Base-by-base conservation (phyloP, 1,139 yeast species). In the Kodamaea alishanica region DNA sequence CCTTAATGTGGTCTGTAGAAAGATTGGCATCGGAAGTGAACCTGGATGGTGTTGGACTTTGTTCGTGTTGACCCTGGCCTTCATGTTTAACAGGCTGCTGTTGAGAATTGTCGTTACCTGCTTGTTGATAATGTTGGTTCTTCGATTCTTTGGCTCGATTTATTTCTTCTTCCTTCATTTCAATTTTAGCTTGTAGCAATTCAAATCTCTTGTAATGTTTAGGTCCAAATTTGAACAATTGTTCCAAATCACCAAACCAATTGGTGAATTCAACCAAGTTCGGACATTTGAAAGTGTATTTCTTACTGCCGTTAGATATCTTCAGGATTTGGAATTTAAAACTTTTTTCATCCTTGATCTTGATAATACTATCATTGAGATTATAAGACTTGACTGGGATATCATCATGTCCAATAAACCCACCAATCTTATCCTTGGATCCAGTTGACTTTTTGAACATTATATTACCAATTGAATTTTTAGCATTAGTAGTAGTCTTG, bases 311-410 rank as follows among this genome's bases (percentile, higher is more conserved):
- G 41, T 60, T 61, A 5, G 65, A 53, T 12, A 48, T 52, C 45
- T 60, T 64, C 22, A 55, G 49, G 34, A 71, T 51, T 23, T 63
- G 57, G 40, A 71, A 70, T 45, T 70, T 71, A 46, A 58, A 58
- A 9, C 56, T 54, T 25, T 56, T 55, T 7, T 63, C 68, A 45
- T 65, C 67, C 42, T 70, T 68, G 11, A 61, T 48, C 33, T 53
- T 51, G 26, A 71, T 56, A 15, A 53, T 42, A 46, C 60, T 67
- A 36, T 70, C 71, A 44, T 71, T 71, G 44, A 71, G 59, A 45
- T 69, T 71, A 49, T 70, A 71, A 1, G 75, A 70, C 43, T 67
- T 69, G 9, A 56, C 48, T 1, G 77, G 77, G 1, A 58, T 48
- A 47, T 67, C 73, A 38, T 70, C 66, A 43, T 65, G 68, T 22